Percentiles rank a stretch among this genome's conserved stretches.
phyloP scores from a whole-genome alignment of 2,329 filamentous ascomycete species.

The Sclerotinia borealis region DNA sequence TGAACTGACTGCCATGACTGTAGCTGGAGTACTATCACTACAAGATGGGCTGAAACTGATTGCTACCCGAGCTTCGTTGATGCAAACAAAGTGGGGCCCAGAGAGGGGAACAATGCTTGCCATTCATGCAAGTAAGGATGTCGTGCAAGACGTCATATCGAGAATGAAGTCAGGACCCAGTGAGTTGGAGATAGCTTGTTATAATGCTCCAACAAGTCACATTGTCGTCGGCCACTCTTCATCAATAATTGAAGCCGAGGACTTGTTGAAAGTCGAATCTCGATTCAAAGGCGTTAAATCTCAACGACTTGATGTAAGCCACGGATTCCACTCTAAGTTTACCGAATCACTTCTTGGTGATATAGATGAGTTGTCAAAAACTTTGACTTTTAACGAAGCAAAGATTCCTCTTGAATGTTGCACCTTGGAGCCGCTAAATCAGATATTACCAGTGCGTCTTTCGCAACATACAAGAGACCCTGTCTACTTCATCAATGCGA shows the following conservation, averaged over 20 bases:
- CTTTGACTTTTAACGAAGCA: background rate
- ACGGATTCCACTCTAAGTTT: conserved; percentile 27
- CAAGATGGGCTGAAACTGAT: conserved; percentile 22
- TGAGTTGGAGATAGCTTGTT: background rate
- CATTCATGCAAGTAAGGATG: background rate
- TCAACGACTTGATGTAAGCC: conserved; percentile 21
- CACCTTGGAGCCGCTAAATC: background rate
- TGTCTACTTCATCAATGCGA: conserved; percentile 26
- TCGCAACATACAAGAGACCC: conserved; percentile 27
- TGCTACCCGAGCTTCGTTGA: conserved; percentile 31
- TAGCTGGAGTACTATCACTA: conserved; percentile 21
- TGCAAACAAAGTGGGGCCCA: conserved; percentile 16
- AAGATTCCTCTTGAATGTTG: conserved; percentile 12
- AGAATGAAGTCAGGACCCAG: background rate
- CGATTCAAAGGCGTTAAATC: conserved; percentile 24
- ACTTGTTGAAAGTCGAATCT: conserved; percentile 11
- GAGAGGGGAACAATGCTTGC: background rate
- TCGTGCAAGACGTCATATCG: background rate
- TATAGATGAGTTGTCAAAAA: background rate
- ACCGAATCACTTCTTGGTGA: conserved; percentile 5
- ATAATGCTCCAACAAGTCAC: background rate
- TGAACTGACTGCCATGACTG: conserved; percentile 31
- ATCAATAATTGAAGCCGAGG: background rate
- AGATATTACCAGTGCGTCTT: background rate
- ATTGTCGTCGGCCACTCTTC: background rate